These are phyloP conservation scores for Boletus smithii DNA, from an alignment of 1,284 basidiomycete species.

Conservation along the genomic window DNA sequence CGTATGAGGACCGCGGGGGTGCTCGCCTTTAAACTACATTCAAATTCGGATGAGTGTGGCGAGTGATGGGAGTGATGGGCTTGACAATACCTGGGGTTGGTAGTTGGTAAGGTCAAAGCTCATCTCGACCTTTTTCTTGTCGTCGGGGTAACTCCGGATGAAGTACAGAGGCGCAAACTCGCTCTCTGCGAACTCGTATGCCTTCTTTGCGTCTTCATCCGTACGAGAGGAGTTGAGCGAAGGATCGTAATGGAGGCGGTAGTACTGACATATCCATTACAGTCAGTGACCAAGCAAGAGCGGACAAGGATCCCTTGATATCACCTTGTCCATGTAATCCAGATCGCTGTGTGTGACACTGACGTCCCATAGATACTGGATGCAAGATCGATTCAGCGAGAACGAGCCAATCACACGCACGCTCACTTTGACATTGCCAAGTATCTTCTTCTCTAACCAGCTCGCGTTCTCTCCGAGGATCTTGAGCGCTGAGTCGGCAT, in stretches of 20 bases:
- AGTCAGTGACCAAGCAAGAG: neutral
- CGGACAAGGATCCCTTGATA: neutral
- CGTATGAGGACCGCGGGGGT: neutral
- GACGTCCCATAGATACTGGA: slow-evolving; percentile 4
- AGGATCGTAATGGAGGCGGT: neutral
- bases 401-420: neutral
- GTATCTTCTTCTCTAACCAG: slow-evolving; percentile 4
- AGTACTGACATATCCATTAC: neutral
- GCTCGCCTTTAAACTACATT: neutral
- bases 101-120: slow-evolving; percentile 4
- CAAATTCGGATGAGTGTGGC: neutral
- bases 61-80: neutral
- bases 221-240: slow-evolving; percentile 2
- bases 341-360: neutral
- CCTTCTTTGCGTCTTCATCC: neutral
- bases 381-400: neutral
- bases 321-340: slow-evolving; percentile 1
- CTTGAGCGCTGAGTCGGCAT: slow-evolving; percentile 7
- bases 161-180: slow-evolving; percentile 5
- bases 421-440: slow-evolving; percentile 3
- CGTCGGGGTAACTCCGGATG: slow-evolving; percentile 4
- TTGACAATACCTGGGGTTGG: neutral
- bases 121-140: neutral
- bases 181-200: neutral
- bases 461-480: slow-evolving; percentile 1